These are phyloP conservation scores for Cladophialophora immunda DNA, from an alignment of 2,329 filamentous ascomycete genomes.

Conservation along the genomic window DNA sequence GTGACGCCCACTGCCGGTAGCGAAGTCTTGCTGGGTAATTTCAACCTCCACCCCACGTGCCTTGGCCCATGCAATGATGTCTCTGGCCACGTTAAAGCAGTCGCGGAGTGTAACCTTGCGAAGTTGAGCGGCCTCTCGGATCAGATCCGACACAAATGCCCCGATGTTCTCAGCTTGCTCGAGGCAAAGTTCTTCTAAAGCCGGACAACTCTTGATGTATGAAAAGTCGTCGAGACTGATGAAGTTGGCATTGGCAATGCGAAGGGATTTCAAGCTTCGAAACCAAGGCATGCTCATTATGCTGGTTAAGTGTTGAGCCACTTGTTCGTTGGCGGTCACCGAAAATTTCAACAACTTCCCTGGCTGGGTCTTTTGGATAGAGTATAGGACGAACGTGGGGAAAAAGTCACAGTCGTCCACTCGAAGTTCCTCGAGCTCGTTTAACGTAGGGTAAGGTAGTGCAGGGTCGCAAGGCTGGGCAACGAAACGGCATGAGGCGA, in stretches of 20 bases:
- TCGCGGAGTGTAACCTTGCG: constrained; percentile 18
- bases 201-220: constrained; percentile 19
- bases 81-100: constrained; percentile 29
- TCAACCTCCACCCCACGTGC: constrained; percentile 21
- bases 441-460: background rate
- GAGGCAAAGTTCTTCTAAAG: constrained; percentile 24
- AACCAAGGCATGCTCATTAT: constrained; percentile 15
- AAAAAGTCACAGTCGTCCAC: background rate
- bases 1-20: background rate
- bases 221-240: constrained; percentile 4
- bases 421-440: constrained; percentile 1
- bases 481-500: background rate
- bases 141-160: constrained; percentile 30
- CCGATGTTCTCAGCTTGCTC: constrained; percentile 24
- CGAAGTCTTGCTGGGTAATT: background rate
- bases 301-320: background rate
- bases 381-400: background rate
- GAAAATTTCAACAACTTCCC: background rate
- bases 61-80: constrained; percentile 29
- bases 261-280: constrained; percentile 19
- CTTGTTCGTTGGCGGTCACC: background rate
- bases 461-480: background rate
- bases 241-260: constrained; percentile 7
- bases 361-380: background rate
- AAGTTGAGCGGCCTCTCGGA: constrained; percentile 24